phyloP scores from a whole-genome alignment of 2,329 filamentous ascomycete genomes.

The Lachnellula arida region DNA sequence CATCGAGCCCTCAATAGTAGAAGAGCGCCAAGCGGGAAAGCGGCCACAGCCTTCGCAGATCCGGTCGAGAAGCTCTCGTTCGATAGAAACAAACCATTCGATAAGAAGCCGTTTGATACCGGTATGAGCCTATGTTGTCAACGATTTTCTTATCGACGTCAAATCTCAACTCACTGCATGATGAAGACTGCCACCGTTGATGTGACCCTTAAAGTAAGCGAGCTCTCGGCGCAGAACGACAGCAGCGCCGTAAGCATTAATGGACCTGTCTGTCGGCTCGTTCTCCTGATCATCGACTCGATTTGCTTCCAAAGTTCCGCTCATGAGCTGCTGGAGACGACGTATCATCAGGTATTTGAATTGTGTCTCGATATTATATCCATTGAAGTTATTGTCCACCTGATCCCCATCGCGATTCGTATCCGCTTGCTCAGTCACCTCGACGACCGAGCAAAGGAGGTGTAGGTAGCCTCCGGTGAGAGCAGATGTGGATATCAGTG shows the following conservation, averaged over 20 bases:
- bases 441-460: not conserved
- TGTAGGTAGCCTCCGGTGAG: not conserved
- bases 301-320: not conserved
- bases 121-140: not conserved
- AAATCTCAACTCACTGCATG: not conserved
- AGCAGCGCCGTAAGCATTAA: not conserved
- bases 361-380: not conserved
- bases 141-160: not conserved
- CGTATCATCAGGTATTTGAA: not conserved
- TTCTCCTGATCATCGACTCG: not conserved
- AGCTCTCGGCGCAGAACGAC: not conserved
- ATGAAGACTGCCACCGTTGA: not conserved
- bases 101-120: not conserved
- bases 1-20: not conserved
- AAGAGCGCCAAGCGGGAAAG: not conserved
- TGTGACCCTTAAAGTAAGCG: not conserved
- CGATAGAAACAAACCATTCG: not conserved
- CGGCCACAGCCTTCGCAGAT: not conserved
- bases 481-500: not conserved
- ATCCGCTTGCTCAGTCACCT: not conserved
- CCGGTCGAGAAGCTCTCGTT: not conserved
- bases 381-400: not conserved
- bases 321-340: not conserved
- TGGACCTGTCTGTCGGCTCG: not conserved
- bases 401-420: not conserved